Base-by-base conservation (phyloP, 1,284 basidiomycete species). In the Pseudozyma hubeiensis region DNA sequence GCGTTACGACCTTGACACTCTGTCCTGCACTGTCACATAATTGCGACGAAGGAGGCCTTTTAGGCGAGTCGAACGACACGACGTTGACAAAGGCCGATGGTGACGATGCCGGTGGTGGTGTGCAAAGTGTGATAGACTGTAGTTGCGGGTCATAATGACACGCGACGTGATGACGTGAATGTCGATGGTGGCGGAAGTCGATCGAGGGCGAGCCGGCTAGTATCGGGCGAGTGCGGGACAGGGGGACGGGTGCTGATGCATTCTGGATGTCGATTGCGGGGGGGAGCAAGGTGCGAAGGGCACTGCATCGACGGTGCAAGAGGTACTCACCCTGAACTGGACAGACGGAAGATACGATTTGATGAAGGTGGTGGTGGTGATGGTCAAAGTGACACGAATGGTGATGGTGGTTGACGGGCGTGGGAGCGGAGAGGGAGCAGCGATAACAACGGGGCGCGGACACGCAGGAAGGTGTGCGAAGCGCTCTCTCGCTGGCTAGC, bases 301-400 rank as follows among this genome's bases (percentile, higher is more conserved):
- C 50, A 29, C 24, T 24, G 44, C 35, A 7, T 10, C n/a, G 17
- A 34, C 7, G 19, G 41, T 9, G 17, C 9, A 17, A 35, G 9
- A 34, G 52, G 41, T 52, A 69, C 66, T 64, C 41, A 69, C 66
- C 56, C 66, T 69, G 60, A 53, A 45, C 16, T 60, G 53, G 48
- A 59, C 66, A 64, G 66, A 56, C 48, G 56, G 66, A 24, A 24
- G 24, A 69, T 65, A 47, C 44, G 40, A 37, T 45, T 49, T 16
- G 49, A 51, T 40, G 49, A 40, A 35, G 37, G n/a, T 33, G 66
- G 50, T 63, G 56, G 33, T 53, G 52, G 41, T 53, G 52, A 63
- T 63, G 66, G 57, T 59, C 49, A 59, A 63, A 63, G 56, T 56
- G 65, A 68, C 55, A 63, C 59, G 31, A 46, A 30, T 35, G 54